These are phyloP conservation scores for Moesziomyces aphidis DNA, from an alignment of 1,284 basidiomycete species.

Conservation along the genomic window DNA sequence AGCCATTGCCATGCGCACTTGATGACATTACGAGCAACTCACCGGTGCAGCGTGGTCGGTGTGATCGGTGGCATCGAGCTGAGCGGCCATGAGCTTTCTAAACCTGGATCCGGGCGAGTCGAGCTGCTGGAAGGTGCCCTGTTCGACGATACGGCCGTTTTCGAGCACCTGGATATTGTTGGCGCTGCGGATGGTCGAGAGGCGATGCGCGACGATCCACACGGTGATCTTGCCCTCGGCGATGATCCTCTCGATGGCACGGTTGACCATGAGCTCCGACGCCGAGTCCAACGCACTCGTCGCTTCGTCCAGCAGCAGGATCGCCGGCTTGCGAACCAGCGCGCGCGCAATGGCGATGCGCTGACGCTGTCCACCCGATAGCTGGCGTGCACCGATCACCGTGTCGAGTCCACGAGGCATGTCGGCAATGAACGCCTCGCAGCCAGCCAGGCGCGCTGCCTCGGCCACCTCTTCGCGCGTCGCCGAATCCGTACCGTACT, in stretches of 20 bases:
- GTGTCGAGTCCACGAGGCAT: slow-evolving; percentile 88
- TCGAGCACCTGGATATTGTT: slow-evolving; percentile 70
- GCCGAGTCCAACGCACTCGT: slow-evolving; percentile 69
- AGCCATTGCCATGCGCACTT: too few relatives aligned
- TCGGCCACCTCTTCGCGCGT: slow-evolving; percentile 85
- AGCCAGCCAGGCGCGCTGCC: slow-evolving; percentile 90
- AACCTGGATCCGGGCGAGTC: slow-evolving; percentile 61
- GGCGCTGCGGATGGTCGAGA: slow-evolving; percentile 71
- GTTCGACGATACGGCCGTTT: slow-evolving; percentile 70
- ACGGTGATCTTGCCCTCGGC: slow-evolving; percentile 70
- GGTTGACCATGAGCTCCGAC: slow-evolving; percentile 70
- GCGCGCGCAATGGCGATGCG: slow-evolving; percentile 72
- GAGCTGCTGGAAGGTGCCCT: slow-evolving; percentile 70
- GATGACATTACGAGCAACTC: slow-evolving; percentile 11
- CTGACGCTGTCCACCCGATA: slow-evolving; percentile 70
- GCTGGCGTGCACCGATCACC: slow-evolving; percentile 69
- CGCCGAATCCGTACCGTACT: slow-evolving; percentile 80
- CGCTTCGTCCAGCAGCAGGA: slow-evolving; percentile 68
- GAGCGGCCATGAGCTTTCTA: slow-evolving; percentile 61
- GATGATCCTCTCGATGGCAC: slow-evolving; percentile 70
- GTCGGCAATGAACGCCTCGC: slow-evolving; percentile 87
- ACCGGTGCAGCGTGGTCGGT: slow-evolving; percentile 8
- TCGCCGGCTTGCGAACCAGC: slow-evolving; percentile 70
- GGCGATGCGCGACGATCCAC: slow-evolving; percentile 71
- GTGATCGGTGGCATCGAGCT: slow-evolving; percentile 42